These are phyloP conservation scores for Zygosaccharomyces bisporus DNA, from an alignment of 805 yeast species.

Conservation along the genomic window DNA sequence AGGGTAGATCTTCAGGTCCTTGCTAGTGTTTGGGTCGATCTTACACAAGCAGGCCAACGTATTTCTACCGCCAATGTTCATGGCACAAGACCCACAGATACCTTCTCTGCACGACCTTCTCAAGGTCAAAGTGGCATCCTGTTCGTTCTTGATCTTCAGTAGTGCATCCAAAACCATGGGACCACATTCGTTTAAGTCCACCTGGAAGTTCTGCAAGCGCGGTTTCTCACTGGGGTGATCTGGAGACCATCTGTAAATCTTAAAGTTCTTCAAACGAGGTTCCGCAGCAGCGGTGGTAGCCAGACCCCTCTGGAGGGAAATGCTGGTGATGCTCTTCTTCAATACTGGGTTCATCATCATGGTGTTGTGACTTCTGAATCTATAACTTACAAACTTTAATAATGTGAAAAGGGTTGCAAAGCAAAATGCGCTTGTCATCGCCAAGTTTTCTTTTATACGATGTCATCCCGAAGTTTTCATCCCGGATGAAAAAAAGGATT, in stretches of 20 bases:
- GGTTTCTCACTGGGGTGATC: conserved; percentile 94
- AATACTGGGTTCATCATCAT: conserved; percentile 4
- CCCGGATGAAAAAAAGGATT: not conserved
- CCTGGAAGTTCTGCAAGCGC: conserved; percentile 70
- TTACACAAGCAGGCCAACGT: conserved; percentile 95
- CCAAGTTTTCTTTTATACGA: not conserved
- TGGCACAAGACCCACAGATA: conserved; percentile 98
- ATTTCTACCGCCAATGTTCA: conserved; percentile 98
- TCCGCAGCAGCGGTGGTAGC: conserved; percentile 43
- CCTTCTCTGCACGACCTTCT: conserved; percentile 99
- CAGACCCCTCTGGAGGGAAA: conserved; percentile 23
- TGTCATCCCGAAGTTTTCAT: not conserved
- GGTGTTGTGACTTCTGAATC: not conserved
- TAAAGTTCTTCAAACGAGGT: conserved; percentile 73
- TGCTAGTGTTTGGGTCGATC: conserved; percentile 73
- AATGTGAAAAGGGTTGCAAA: not conserved
- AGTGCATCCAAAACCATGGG: conserved; percentile 98
- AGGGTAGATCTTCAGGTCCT: conserved; percentile 87
- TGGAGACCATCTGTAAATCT: conserved; percentile 97
- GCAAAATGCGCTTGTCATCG: not conserved
- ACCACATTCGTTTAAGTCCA: conserved; percentile 89
- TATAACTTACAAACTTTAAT: not conserved
- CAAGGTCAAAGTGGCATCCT: conserved; percentile 91
- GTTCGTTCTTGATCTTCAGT: conserved; percentile 92
- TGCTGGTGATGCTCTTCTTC: conserved; percentile 11